Evolutionary conservation across 306 rosid genomes (phyloP).

Genomic region (Castanea crenata): DNA sequence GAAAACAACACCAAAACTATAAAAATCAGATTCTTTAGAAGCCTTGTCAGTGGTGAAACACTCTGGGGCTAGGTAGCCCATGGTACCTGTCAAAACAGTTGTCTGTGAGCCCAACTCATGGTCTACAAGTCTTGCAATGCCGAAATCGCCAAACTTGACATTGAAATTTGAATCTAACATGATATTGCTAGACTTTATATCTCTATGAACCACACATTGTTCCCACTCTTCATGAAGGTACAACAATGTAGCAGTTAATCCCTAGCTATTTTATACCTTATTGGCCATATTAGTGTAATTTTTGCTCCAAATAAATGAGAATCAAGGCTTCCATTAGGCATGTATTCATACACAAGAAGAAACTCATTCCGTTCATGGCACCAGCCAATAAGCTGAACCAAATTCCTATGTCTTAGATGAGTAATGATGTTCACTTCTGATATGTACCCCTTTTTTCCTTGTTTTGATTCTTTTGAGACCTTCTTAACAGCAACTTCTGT

Average conservation of each 20-base stretch:
- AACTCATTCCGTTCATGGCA: too few species aligned
- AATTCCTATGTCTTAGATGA: conserved; percentile 27
- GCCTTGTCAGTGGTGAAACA: too few species aligned
- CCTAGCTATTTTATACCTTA: conserved; percentile 35
- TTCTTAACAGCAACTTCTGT: conserved; percentile 17
- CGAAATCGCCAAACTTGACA: conserved; percentile 44
- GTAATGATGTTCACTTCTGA: conserved; percentile 40
- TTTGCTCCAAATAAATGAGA: conserved; percentile 15
- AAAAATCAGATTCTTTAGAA: neutral
- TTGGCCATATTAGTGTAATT: conserved; percentile 10
- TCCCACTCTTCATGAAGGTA: conserved; percentile 46
- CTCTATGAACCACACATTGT: conserved; percentile 42
- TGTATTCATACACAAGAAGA: too few species aligned
- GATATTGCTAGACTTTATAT: conserved; percentile 37
- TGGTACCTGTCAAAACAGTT: conserved; percentile 25
- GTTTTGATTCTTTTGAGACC: conserved; percentile 37
- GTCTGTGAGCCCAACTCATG: conserved; percentile 37
- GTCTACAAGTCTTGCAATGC: conserved; percentile 35
- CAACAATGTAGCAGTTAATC: conserved; percentile 29
- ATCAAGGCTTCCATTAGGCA: too few species aligned
- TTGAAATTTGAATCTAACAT: conserved; percentile 16
- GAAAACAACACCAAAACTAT: conserved; percentile 38
- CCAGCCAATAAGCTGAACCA: too few species aligned
- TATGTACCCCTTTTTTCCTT: conserved; percentile 36
- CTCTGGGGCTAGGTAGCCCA: too few species aligned